These are phyloP conservation scores for Wallacemonas sp. DNA, from an alignment of 208 protist species.

Conservation along the genomic window DNA sequence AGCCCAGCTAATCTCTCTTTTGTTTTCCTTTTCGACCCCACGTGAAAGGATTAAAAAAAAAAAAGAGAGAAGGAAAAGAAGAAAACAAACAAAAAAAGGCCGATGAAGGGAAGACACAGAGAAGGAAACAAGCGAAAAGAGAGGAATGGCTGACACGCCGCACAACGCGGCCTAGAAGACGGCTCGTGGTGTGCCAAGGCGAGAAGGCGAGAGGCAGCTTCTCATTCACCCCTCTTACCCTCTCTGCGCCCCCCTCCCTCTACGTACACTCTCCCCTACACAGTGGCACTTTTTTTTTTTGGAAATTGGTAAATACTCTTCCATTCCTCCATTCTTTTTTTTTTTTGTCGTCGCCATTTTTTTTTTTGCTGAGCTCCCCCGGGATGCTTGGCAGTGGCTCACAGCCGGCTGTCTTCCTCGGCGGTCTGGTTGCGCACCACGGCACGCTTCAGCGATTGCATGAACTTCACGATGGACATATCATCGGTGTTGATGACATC, in stretches of 20 bases:
- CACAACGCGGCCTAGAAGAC: conserved; percentile 12
- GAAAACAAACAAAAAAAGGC: conserved; percentile 2
- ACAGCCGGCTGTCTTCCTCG: background rate
- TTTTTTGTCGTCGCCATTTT: background rate
- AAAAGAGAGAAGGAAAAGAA: background rate
- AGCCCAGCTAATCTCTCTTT: no score
- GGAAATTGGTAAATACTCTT: no score
- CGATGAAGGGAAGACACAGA: background rate
- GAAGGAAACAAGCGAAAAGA: background rate
- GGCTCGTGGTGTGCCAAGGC: background rate
- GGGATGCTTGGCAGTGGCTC: background rate
- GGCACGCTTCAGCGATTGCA: conserved; percentile 72
- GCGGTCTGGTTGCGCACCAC: conserved; percentile 34
- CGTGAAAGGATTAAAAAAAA: background rate
- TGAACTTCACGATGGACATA: conserved; percentile 73
- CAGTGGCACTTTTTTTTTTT: no score
- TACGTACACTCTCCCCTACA: no score
- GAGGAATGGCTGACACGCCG: background rate
- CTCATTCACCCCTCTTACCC: background rate
- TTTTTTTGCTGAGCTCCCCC: background rate
- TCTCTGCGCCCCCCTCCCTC: background rate
- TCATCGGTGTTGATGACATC: conserved; percentile 88
- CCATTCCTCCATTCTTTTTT: background rate
- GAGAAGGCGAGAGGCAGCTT: background rate
- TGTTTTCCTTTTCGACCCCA: no score